Evolutionary conservation across 1,284 basidiomycete species (phyloP).

Genomic region (Meripilus lineatus): DNA sequence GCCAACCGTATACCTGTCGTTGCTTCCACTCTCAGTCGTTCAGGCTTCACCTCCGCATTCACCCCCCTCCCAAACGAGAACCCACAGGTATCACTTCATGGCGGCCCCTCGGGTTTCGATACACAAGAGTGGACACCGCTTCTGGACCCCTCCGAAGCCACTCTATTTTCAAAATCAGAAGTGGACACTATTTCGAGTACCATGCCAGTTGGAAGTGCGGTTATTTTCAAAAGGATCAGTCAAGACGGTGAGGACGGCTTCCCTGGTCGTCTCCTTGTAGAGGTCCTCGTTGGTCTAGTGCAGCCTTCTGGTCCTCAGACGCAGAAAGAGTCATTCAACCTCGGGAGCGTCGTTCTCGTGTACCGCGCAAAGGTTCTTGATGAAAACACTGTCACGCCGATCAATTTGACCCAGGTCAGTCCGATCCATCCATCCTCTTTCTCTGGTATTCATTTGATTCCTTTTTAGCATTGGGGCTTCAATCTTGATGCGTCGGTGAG

Average conservation of each 20-base stretch:
- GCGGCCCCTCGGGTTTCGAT: slow-evolving; percentile 65
- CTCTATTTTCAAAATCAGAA: slow-evolving; percentile 54
- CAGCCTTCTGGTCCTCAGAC: slow-evolving; percentile 35
- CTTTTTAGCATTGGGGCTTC: slow-evolving; percentile 69
- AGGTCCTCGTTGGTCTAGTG: slow-evolving; percentile 55
- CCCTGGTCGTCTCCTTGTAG: slow-evolving; percentile 53
- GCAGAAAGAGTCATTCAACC: slow-evolving; percentile 31
- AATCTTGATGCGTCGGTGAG: slow-evolving; percentile 66
- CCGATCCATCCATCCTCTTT: neutral
- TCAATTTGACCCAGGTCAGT: slow-evolving; percentile 68
- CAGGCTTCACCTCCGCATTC: slow-evolving; percentile 47
- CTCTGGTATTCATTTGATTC: neutral
- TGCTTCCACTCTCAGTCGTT: slow-evolving; percentile 44
- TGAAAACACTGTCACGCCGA: slow-evolving; percentile 54
- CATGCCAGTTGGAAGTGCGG: slow-evolving; percentile 27
- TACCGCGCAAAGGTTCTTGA: slow-evolving; percentile 60
- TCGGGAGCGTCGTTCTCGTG: slow-evolving; percentile 60
- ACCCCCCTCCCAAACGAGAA: slow-evolving; percentile 43
- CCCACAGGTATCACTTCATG: slow-evolving; percentile 64
- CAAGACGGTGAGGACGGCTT: slow-evolving; percentile 66
- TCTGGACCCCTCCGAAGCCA: slow-evolving; percentile 34
- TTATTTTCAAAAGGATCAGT: slow-evolving; percentile 54
- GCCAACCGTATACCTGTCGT: slow-evolving; percentile 61
- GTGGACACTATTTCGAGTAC: slow-evolving; percentile 33
- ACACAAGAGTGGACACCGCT: slow-evolving; percentile 46